Percentiles rank a stretch among this genome's conserved stretches.
These are phyloP conservation scores for Mucor irregularis DNA, from an alignment of 371 early-diverging fungal species.

Conservation along the genomic window DNA sequence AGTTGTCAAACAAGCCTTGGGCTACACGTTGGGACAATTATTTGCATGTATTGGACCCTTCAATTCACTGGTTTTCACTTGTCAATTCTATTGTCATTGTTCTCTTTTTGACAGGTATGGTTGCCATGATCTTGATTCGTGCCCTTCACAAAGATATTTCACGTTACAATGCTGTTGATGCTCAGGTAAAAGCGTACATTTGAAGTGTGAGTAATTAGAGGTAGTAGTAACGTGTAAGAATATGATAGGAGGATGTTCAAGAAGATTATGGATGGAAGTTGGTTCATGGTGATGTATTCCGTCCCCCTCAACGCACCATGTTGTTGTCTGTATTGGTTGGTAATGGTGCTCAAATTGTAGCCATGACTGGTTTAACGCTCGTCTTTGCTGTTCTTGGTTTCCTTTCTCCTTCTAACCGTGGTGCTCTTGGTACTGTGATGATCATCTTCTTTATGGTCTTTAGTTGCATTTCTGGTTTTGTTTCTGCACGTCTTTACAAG, in stretches of 20 bases:
- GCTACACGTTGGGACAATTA: conserved; percentile 96
- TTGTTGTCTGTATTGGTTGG: conserved; percentile 87
- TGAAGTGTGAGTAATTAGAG: no score
- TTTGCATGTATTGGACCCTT: conserved; percentile 78
- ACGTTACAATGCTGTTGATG: conserved; percentile 71
- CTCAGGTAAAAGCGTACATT: conserved; percentile 50
- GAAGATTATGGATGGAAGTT: conserved; percentile 95
- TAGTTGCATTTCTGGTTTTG: conserved; percentile 84
- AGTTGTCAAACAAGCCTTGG: no score
- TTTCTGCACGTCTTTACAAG: conserved; percentile 90
- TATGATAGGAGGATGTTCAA: conserved; percentile 67
- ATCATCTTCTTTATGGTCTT: conserved; percentile 89
- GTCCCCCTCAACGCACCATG: conserved; percentile 78
- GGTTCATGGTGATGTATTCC: conserved; percentile 92
- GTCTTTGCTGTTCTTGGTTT: conserved; percentile 96
- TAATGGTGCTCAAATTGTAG: conserved; percentile 88
- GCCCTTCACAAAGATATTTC: conserved; percentile 88
- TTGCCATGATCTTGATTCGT: conserved; percentile 82
- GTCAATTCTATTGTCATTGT: conserved; percentile 26
- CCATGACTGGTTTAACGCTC: conserved; percentile 82
- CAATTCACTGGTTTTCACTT: conserved; percentile 66
- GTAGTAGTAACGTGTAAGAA: background rate
- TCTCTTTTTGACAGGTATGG: conserved; percentile 83
- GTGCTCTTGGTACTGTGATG: conserved; percentile 88
- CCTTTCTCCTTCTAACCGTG: conserved; percentile 93